A percentile compares a stretch with the other conserved stretches of the same genome.
Conservation (phyloP, 2,329 filamentous ascomycete species). For the Dactylellina drechsleri region DNA sequence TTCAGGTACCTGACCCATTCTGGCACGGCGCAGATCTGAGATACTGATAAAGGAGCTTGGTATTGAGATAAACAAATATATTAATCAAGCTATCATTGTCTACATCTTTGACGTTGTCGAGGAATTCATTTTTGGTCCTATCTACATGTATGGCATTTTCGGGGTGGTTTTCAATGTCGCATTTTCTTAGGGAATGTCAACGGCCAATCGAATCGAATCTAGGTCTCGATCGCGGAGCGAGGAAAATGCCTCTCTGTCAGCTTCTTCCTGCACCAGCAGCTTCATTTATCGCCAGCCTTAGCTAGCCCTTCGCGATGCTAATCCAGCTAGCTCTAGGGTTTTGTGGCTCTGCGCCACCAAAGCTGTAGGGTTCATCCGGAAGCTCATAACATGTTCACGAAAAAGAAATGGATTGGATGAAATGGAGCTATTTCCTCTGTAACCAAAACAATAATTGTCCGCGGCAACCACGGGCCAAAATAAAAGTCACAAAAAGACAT, state of each 20-base stretch:
- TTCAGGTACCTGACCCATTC: constrained; percentile 41
- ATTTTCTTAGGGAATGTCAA: not conserved
- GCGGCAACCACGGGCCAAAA: constrained; percentile 40
- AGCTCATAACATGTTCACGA: not conserved
- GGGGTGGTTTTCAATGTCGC: not conserved
- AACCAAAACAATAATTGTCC: constrained; percentile 17
- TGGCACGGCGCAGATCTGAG: constrained; percentile 29
- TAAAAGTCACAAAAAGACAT: constrained; percentile 2
- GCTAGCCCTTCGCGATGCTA: constrained; percentile 27
- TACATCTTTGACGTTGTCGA: no score
- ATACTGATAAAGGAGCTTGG: constrained; percentile 41
- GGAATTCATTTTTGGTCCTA: not conserved
- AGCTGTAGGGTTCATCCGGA: constrained; percentile 30
- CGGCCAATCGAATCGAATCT: not conserved
- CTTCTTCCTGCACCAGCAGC: not conserved
- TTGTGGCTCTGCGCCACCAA: constrained; percentile 33
- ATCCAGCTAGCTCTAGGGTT: constrained; percentile 51
- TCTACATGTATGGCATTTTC: not conserved
- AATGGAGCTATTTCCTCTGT: not conserved
- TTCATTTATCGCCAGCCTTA: constrained; percentile 23
- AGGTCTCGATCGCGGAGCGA: not conserved
- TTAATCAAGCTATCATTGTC: not conserved
- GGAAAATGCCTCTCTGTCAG: constrained; percentile 19
- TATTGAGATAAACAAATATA: constrained; percentile 49
- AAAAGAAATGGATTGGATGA: constrained; percentile 1